phyloP scores from a whole-genome alignment of 2,329 filamentous ascomycete genomes.

The Plenodomus tracheiphilus region DNA sequence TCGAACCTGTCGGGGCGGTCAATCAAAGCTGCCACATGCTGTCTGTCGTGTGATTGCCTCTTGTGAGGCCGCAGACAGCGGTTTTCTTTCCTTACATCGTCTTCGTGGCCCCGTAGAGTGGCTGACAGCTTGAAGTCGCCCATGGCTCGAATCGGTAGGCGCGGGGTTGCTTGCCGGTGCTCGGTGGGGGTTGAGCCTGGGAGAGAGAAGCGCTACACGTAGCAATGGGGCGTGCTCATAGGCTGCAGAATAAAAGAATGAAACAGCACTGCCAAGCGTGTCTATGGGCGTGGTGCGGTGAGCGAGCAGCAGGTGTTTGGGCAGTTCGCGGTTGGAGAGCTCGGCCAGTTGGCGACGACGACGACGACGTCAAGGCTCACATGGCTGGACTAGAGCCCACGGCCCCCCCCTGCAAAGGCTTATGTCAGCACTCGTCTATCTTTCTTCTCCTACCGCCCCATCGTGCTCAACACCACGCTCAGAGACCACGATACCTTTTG shows the following conservation, averaged over 20 bases:
- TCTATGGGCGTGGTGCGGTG: neutral
- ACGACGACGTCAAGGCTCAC: neutral
- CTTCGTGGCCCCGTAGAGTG: conserved; percentile 83
- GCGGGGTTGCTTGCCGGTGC: conserved; percentile 27
- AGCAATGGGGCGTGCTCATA: conserved; percentile 6
- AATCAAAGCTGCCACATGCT: neutral
- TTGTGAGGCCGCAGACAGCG: too few species aligned
- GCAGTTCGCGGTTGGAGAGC: neutral
- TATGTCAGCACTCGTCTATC: neutral
- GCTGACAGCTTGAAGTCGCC: conserved; percentile 91
- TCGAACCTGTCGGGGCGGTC: conserved; percentile 67
- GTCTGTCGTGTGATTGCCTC: neutral
- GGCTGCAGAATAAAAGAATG: too few species aligned
- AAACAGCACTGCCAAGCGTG: neutral
- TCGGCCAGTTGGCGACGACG: neutral
- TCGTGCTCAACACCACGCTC: neutral
- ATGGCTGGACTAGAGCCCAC: neutral
- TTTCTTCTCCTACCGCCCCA: too few species aligned
- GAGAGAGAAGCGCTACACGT: neutral
- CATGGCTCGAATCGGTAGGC: conserved; percentile 54
- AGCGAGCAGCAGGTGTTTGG: neutral
- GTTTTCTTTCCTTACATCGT: conserved; percentile 85
- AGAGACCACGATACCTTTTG: neutral
- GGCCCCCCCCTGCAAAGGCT: neutral
- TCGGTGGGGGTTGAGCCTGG: conserved; percentile 6